Evolutionary conservation across 805 yeast species (phyloP).

Genomic region (Cyberlindnera petersonii): DNA sequence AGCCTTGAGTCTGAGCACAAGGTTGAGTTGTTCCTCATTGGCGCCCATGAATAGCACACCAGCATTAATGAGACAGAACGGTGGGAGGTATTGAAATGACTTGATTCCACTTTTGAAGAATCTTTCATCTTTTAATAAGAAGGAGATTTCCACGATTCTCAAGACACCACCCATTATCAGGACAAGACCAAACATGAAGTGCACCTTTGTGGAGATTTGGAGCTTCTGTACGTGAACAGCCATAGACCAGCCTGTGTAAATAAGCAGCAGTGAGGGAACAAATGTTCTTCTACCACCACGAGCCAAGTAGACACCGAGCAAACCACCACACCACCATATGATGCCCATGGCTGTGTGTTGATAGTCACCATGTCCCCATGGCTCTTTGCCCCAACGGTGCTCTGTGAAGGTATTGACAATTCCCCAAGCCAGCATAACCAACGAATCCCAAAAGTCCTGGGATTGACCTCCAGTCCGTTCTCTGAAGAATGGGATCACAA

Average conservation of each 20-base stretch:
- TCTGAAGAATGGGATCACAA: constrained; percentile 74
- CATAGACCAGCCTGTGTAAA: constrained; percentile 95
- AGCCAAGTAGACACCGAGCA: constrained; percentile 75
- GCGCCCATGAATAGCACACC: constrained; percentile 91
- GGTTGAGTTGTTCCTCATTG: constrained; percentile 76
- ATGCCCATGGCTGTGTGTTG: constrained; percentile 97
- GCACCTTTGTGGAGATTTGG: constrained; percentile 79
- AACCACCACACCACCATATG: constrained; percentile 94
- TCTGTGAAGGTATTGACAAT: constrained; percentile 93
- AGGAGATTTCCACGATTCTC: constrained; percentile 75
- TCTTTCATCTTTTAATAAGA: constrained; percentile 63
- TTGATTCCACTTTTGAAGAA: constrained; percentile 42
- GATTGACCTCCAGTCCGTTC: constrained; percentile 47
- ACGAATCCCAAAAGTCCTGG: constrained; percentile 83
- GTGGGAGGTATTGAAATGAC: constrained; percentile 83
- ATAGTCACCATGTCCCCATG: constrained; percentile 89
- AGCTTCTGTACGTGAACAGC: constrained; percentile 79
- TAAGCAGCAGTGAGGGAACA: constrained; percentile 75
- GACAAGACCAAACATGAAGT: constrained; percentile 77
- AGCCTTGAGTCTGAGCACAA: constrained; percentile 70
- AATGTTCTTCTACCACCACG: constrained; percentile 65
- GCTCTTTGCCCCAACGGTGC: constrained; percentile 88
- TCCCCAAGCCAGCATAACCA: constrained; percentile 85
- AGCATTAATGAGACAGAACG: constrained; percentile 70
- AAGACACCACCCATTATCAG: constrained; percentile 74